Evolutionary conservation across 345 rosid genomes (phyloP).

Genomic region (Eucalyptus cloeziana): DNA sequence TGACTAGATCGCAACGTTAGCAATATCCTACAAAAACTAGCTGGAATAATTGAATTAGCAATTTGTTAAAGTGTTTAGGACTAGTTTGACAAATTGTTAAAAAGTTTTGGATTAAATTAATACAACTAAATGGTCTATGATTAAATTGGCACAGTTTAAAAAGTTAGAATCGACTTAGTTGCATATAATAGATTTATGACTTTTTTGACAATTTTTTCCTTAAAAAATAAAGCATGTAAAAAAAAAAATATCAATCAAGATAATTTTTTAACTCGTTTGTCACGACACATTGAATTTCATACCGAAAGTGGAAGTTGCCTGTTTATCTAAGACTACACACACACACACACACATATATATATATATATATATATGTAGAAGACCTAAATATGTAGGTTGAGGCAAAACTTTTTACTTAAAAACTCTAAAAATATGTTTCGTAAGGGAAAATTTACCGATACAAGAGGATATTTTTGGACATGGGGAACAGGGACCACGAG

Average conservation of each 20-base stretch:
- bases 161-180: too few relatives aligned
- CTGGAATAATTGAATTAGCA: background rate
- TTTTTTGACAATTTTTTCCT: too few relatives aligned
- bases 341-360: too few relatives aligned
- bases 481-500: too few relatives aligned
- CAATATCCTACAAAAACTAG: too few relatives aligned
- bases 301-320: background rate
- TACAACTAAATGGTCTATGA: too few relatives aligned
- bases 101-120: too few relatives aligned
- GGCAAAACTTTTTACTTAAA: background rate
- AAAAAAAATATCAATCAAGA: background rate
- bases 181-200: too few relatives aligned
- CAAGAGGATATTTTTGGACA: background rate
- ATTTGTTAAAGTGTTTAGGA: background rate
- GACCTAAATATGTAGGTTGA: background rate
- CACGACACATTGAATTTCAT: background rate
- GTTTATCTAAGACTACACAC: background rate
- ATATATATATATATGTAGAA: too few relatives aligned
- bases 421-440: background rate
- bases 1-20: rapidly evolving
- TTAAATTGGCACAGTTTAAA: too few relatives aligned
- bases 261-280: background rate
- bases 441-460: background rate
- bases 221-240: background rate
- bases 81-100: background rate